Conservation (phyloP, 2,329 filamentous ascomycete species). For the Neofusicoccum sp. region DNA sequence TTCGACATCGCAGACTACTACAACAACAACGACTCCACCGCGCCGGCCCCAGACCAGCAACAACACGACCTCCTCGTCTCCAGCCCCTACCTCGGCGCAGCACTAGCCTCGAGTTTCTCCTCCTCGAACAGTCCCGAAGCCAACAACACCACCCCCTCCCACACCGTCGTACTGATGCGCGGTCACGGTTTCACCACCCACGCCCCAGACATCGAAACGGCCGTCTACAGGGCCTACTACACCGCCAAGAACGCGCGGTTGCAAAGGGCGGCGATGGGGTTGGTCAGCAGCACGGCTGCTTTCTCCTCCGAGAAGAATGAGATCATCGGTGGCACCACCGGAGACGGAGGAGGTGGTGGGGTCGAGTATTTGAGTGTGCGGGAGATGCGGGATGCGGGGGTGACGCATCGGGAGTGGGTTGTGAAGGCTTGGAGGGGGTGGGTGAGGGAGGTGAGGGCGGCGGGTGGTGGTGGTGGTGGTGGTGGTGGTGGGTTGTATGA, state of each 20-base stretch:
- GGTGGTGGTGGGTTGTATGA: conserved; percentile 39
- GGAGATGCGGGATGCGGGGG: conserved; percentile 43
- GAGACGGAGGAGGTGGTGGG: not conserved
- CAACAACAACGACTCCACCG: conserved; percentile 25
- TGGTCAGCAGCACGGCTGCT: conserved; percentile 30
- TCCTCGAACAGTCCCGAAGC: not conserved
- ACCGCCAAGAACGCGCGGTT: conserved; percentile 40
- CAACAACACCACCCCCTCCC: conserved; percentile 38
- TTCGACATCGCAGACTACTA: conserved; percentile 35
- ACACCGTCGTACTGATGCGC: conserved; percentile 41
- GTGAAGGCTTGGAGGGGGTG: conserved; percentile 44
- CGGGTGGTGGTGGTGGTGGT: no score
- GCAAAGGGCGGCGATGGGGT: conserved; percentile 39
- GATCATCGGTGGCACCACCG: not conserved
- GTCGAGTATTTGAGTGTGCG: conserved; percentile 26
- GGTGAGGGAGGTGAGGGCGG: conserved; percentile 39
- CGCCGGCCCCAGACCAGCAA: no score
- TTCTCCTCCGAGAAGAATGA: no score
- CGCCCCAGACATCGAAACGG: conserved; percentile 44
- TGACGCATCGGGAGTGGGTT: conserved; percentile 32
- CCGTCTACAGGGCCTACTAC: conserved; percentile 46
- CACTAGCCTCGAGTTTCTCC: conserved; percentile 35
- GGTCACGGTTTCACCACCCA: conserved; percentile 47
- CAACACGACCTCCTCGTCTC: conserved; percentile 37
- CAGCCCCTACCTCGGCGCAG: conserved; percentile 31